Evolutionary conservation across 129 eudicot genomes (phyloP), one percentile per base, ranked within the genome.

Genomic region (Heracleum sosnowskyi): DNA sequence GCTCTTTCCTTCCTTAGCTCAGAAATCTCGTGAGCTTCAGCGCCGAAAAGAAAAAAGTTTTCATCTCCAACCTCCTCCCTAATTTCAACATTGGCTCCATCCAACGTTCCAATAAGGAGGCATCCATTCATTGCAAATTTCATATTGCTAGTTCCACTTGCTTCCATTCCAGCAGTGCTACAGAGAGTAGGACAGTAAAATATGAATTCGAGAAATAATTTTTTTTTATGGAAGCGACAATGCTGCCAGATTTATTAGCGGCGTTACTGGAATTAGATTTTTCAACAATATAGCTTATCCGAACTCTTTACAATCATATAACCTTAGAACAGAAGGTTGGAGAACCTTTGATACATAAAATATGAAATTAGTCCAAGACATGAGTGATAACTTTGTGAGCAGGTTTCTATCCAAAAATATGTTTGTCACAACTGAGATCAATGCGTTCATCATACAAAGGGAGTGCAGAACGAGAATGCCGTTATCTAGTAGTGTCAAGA

Each of bases 101-200:
- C 93, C 36, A 89, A 78, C 66, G 93, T 89, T 70, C 93, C 93
- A 78, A 87, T 87, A 77, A 81, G 83, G 24, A 89, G 79, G 82
- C 93, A 89, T 13, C 93, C 91, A 78, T 89, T 89, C 93, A 89
- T 89, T 45, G 89, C 84, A 83, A 89, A 89, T 82, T 89, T 89
- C 93, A 89, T 89, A 83, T 89, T 89, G 88, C 91, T 89, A 77
- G 93, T 89, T 79, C 93, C 93, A 66, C 93, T 89, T 77, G 91
- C 93, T 86, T 89, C 93, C 93, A 89, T 89, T 80, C 91, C 93
- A 83, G 91, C 91, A 81, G 89, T 89, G 81, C 91, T 89, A 45
- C 63, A 76, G 42, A 53, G 62, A 77, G 70, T 76, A 36, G 9
- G 49, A 35, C 64, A 55, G 20, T 26, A 10, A 63, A n/a, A 75